A percentile compares a stretch with the other conserved stretches of the same genome.
phyloP scores from a whole-genome alignment of 2,329 filamentous ascomycete genomes.

The Cladosporium sp. region DNA sequence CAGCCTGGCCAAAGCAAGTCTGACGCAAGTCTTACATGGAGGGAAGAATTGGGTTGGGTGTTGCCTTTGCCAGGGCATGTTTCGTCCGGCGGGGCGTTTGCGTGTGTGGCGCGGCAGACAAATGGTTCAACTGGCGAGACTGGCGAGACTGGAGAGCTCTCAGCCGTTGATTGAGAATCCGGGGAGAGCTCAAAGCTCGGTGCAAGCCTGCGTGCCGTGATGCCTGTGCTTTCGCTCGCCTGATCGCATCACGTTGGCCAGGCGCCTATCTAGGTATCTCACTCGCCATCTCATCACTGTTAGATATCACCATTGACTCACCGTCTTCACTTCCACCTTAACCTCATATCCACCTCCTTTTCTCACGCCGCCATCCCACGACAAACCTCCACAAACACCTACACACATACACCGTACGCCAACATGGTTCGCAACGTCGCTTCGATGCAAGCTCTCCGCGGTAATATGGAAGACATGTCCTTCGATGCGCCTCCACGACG shows the following conservation, averaged over 20 bases:
- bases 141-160: not conserved
- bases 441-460: conserved; percentile 25
- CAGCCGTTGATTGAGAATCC: not conserved
- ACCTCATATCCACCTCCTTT: not conserved
- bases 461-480: conserved; percentile 18
- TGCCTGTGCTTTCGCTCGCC: not conserved
- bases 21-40: conserved; percentile 7
- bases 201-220: too few relatives aligned
- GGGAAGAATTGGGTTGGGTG: not conserved
- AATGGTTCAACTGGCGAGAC: not conserved
- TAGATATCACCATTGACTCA: conserved; percentile 1
- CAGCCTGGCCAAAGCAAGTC: not conserved
- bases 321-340: not conserved
- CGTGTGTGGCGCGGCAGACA: conserved; percentile 11
- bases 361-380: not conserved
- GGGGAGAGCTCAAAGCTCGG: not conserved
- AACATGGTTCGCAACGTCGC: conserved; percentile 27
- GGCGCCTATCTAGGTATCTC: conserved; percentile 10
- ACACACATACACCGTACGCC: not conserved
- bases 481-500: conserved; percentile 7
- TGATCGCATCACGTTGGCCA: conserved; percentile 13
- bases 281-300: not conserved
- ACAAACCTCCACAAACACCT: not conserved
- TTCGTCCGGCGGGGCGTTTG: conserved; percentile 7
- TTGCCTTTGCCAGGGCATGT: not conserved